Evolutionary conservation across 192 early-diverging fungal species (phyloP).

Genomic region (Podila verticillata): DNA sequence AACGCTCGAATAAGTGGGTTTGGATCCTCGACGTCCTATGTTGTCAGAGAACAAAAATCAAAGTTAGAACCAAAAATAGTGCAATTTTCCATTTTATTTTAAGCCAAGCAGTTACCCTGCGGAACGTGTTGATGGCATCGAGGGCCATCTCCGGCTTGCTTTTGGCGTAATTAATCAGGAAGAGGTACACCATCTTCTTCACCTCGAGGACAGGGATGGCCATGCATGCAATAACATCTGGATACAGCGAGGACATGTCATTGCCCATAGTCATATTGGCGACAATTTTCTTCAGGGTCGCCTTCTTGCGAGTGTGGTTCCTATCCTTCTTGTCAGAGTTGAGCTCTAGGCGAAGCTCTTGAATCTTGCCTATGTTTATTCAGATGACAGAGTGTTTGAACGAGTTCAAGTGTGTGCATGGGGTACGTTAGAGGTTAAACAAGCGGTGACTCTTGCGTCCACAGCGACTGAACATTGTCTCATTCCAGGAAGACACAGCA

Average conservation of each 20-base stretch:
- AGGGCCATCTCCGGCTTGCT: constrained; percentile 94
- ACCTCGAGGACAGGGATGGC: constrained; percentile 85
- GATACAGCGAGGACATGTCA: constrained; percentile 95
- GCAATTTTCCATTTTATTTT: neutral
- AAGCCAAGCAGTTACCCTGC: constrained; percentile 66
- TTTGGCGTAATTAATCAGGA: constrained; percentile 95
- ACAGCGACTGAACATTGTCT: neutral
- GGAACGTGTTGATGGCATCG: constrained; percentile 89
- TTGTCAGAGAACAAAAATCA: constrained; percentile 2
- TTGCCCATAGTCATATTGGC: constrained; percentile 99
- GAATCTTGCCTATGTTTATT: constrained; percentile 78
- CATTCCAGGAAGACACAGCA: neutral
- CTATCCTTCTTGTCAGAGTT: constrained; percentile 86
- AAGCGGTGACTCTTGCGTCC: neutral
- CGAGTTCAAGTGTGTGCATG: neutral
- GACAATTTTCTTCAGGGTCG: constrained; percentile 93
- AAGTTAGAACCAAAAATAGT: neutral
- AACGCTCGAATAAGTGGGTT: constrained; percentile 96
- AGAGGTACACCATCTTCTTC: constrained; percentile 95
- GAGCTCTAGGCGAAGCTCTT: constrained; percentile 88
- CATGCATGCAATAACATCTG: constrained; percentile 94
- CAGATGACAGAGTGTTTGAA: neutral
- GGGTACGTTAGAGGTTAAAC: neutral
- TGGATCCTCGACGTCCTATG: constrained; percentile 87
- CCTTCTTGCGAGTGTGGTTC: constrained; percentile 84